phyloP scores from a whole-genome alignment of 441 rosid species.

The Erysimum pusillum region DNA sequence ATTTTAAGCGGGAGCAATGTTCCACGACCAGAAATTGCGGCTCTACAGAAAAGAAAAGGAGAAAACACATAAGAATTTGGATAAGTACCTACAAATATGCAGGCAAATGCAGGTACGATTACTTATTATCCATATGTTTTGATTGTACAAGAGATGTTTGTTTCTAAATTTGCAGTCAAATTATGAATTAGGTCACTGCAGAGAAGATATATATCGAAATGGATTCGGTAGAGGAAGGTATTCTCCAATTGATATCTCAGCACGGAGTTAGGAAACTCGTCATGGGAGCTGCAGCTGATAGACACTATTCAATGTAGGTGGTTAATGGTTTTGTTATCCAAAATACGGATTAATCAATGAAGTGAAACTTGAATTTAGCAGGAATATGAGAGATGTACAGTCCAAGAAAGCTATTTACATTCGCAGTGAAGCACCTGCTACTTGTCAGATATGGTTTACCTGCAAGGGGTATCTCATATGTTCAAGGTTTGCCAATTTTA shows the following conservation, averaged over 20 bases:
- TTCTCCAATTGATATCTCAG: slow-evolving; percentile 60
- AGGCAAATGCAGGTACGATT: slow-evolving; percentile 60
- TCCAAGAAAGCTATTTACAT: slow-evolving; percentile 81
- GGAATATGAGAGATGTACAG: slow-evolving; percentile 67
- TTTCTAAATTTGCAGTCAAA: background rate
- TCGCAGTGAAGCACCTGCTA: slow-evolving; percentile 60
- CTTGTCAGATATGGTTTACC: slow-evolving; percentile 80
- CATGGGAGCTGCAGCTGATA: slow-evolving; percentile 93
- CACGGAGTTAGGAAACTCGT: slow-evolving; percentile 72
- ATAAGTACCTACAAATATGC: slow-evolving; percentile 63
- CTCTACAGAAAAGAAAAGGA: slow-evolving; percentile 45
- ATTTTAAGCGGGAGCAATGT: slow-evolving; percentile 17
- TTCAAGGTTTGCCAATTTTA: slow-evolving; percentile 56
- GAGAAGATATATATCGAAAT: slow-evolving; percentile 63
- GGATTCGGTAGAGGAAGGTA: slow-evolving; percentile 70
- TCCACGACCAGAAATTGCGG: slow-evolving; percentile 8
- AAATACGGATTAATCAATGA: background rate
- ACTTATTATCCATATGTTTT: slow-evolving; percentile 13
- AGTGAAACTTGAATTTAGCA: slow-evolving; percentile 47
- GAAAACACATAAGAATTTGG: slow-evolving; percentile 56
- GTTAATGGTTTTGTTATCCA: background rate
- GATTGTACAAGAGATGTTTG: slow-evolving; percentile 7
- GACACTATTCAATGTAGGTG: slow-evolving; percentile 61
- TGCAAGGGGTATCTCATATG: slow-evolving; percentile 71
- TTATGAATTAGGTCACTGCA: slow-evolving; percentile 58